Percentiles rank a stretch among this genome's conserved stretches.
Conservation (phyloP, 305 asterid genomes). For the Petunia hybrid region DNA sequence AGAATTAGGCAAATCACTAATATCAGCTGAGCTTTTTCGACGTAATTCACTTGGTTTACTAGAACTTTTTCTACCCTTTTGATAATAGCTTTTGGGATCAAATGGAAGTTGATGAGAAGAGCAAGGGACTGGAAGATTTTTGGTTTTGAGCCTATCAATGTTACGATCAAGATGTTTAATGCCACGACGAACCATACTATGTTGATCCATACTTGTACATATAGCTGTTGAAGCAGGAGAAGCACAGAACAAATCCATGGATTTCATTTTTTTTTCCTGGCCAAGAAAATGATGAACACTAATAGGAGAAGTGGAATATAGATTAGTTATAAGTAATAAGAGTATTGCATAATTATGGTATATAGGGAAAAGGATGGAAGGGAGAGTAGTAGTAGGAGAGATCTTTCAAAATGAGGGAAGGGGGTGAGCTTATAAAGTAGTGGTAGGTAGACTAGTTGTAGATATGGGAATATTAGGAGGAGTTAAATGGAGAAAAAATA, state of each 20-base stretch:
- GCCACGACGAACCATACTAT: conserved; percentile 55
- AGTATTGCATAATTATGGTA: neutral
- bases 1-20: conserved; percentile 43
- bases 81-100: conserved; percentile 54
- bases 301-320: neutral
- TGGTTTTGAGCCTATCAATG: conserved; percentile 39
- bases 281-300: conserved; percentile 18
- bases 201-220: conserved; percentile 76
- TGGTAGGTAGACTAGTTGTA: neutral
- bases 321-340: neutral
- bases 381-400: neutral
- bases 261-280: conserved; percentile 51
- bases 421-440: conserved; percentile 23
- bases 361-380: neutral
- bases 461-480: neutral
- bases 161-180: conserved; percentile 40
- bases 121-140: conserved; percentile 53
- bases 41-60: conserved; percentile 45
- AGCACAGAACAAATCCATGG: conserved; percentile 80
- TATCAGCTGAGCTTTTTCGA: conserved; percentile 77
- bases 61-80: conserved; percentile 42
- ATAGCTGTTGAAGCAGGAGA: conserved; percentile 93
- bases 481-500: neutral
- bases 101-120: conserved; percentile 61
- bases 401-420: conserved; percentile 1